phyloP scores from a whole-genome alignment of 495 filamentous ascomycete species.

The Cryomyces minteri region DNA sequence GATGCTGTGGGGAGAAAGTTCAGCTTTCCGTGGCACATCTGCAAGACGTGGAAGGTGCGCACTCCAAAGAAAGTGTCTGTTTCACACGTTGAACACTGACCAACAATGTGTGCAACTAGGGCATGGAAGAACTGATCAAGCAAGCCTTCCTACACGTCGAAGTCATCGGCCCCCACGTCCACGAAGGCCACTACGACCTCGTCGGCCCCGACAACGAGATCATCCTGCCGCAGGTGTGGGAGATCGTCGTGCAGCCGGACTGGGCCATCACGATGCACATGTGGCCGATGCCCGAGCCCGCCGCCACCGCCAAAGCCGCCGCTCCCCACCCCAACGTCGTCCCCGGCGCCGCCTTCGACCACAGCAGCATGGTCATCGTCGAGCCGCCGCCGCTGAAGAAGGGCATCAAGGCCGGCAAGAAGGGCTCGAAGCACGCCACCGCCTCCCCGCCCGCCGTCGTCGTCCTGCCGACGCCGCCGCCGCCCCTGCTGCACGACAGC shows the following conservation, averaged over 20 bases:
- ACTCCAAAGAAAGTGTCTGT: not conserved
- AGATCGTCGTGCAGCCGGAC: constrained; percentile 67
- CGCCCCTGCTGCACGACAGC: not conserved
- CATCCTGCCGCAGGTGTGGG: constrained; percentile 76
- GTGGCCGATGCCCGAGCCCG: constrained; percentile 66
- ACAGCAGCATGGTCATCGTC: no score
- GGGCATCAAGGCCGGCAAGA: not conserved
- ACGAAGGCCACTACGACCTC: constrained; percentile 71
- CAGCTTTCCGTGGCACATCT: constrained; percentile 65
- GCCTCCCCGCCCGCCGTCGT: not conserved
- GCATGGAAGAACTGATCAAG: constrained; percentile 73
- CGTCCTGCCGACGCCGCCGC: not conserved
- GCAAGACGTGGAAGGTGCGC: constrained; percentile 61
- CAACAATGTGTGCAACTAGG: constrained; percentile 23
- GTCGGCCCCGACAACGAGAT: constrained; percentile 73
- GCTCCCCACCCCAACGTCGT: not conserved
- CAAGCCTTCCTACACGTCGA: constrained; percentile 80
- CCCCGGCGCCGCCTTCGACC: not conserved
- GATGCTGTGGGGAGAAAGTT: constrained; percentile 77
- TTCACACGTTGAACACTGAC: not conserved
- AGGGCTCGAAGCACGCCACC: not conserved
- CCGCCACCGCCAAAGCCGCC: not conserved
- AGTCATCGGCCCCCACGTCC: constrained; percentile 63
- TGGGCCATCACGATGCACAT: constrained; percentile 91
- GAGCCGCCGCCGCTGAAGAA: not conserved